Conservation (phyloP, 345 rosid species). For the Ricinus communis region DNA sequence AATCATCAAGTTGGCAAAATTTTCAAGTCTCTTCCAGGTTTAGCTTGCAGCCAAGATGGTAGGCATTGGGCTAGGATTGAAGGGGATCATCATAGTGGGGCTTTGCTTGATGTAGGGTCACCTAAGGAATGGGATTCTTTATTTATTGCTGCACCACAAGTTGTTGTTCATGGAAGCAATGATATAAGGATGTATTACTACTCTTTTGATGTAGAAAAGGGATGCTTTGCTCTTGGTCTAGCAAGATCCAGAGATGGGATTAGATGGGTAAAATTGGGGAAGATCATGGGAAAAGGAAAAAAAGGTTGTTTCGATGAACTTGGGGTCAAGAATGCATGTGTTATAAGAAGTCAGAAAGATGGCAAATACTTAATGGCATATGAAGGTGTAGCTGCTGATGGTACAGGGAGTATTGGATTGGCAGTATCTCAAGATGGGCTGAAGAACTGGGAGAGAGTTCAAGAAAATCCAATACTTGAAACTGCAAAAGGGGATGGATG, state of each 20-base stretch:
- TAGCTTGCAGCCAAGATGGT: conserved; percentile 85
- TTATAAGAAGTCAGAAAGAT: conserved; percentile 52
- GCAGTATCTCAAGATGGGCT: conserved; percentile 64
- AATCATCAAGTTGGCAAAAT: conserved; percentile 25
- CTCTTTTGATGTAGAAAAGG: conserved; percentile 53
- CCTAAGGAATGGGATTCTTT: conserved; percentile 75
- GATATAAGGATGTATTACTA: conserved; percentile 84
- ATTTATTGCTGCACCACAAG: conserved; percentile 65
- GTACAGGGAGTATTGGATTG: conserved; percentile 54
- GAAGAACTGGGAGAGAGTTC: conserved; percentile 53
- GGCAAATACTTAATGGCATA: conserved; percentile 70
- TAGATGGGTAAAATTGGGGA: conserved; percentile 71
- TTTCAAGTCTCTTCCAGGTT: conserved; percentile 61
- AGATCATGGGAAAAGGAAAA: conserved; percentile 55
- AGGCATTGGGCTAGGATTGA: conserved; percentile 90
- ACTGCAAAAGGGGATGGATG: conserved; percentile 48
- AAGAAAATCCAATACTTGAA: conserved; percentile 45
- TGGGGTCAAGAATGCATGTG: conserved; percentile 58
- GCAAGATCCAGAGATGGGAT: conserved; percentile 87
- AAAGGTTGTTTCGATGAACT: conserved; percentile 50
- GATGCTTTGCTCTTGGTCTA: conserved; percentile 52
- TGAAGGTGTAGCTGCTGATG: conserved; percentile 56
- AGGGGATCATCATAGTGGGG: conserved; percentile 82
- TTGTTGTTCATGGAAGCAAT: conserved; percentile 56
- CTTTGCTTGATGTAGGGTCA: conserved; percentile 75